These are phyloP conservation scores for Pleurotus platypus DNA, from an alignment of 768 basidiomycete species.

Conservation along the genomic window DNA sequence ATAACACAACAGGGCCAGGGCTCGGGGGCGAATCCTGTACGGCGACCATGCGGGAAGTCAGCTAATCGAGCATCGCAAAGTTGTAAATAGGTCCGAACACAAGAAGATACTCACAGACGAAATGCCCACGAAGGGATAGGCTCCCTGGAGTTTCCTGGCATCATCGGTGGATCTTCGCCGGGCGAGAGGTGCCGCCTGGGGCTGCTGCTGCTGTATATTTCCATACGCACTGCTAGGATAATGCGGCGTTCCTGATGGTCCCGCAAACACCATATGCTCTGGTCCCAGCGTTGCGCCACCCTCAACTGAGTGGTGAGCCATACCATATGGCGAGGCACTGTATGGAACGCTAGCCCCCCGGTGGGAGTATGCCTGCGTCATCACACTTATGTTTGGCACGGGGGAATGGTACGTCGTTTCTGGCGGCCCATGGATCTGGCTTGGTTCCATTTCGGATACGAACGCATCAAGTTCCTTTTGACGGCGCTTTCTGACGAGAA, in stretches of 20 bases:
- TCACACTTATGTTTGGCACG: neutral
- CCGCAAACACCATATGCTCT: conserved; percentile 4
- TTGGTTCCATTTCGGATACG: conserved; percentile 5
- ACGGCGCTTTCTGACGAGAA: neutral
- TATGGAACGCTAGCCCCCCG: neutral
- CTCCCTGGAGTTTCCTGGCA: neutral
- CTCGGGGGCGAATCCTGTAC: neutral
- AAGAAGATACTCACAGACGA: neutral
- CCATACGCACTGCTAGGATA: neutral
- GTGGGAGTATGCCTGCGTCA: neutral
- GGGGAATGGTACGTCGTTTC: conserved; percentile 1
- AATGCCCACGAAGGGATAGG: conserved; percentile 1
- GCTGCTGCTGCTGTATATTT: neutral
- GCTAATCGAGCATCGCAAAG: neutral
- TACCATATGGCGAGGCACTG: conserved; percentile 5
- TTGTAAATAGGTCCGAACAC: neutral
- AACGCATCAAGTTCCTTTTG: neutral
- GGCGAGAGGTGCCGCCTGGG: neutral
- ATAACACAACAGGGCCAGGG: neutral
- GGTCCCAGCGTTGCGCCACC: neutral
- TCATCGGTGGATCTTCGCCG: conserved; percentile 3
- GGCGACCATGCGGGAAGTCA: neutral
- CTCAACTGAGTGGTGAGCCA: neutral
- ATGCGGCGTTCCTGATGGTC: conserved; percentile 5
- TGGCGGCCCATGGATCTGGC: conserved; percentile 2